Percentiles rank a stretch among this genome's conserved stretches.
phyloP scores from a whole-genome alignment of 768 basidiomycete genomes.

The Rubroboletus satanas region DNA sequence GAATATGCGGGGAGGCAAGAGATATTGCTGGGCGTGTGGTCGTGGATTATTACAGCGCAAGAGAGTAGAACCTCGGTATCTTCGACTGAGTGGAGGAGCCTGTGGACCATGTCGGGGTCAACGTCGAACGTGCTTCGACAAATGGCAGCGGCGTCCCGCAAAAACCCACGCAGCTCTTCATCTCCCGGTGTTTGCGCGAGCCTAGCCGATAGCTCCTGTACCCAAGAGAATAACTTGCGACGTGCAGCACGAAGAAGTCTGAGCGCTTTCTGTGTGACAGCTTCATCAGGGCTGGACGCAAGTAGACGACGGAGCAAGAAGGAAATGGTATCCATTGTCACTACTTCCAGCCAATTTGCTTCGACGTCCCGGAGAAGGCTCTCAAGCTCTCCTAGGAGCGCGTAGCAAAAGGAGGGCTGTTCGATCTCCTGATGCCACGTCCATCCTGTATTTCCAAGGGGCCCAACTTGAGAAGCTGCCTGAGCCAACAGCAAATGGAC shows the following conservation, averaged over 20 bases:
- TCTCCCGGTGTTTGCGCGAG: constrained; percentile 13
- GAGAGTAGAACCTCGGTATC: constrained; percentile 25
- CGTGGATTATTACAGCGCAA: constrained; percentile 26
- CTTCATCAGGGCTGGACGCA: constrained; percentile 15
- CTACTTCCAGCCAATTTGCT: constrained; percentile 39
- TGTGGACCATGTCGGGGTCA: constrained; percentile 1
- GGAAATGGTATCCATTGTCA: constrained; percentile 32
- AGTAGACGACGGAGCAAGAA: constrained; percentile 37
- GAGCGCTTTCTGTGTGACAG: constrained; percentile 18
- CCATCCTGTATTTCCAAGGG: constrained; percentile 9
- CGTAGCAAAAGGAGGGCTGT: constrained; percentile 30
- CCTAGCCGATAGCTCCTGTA: constrained; percentile 28
- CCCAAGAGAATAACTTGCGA: constrained; percentile 35
- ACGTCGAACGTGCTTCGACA: constrained; percentile 37
- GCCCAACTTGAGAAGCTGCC: constrained; percentile 32
- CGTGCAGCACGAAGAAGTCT: constrained; percentile 34
- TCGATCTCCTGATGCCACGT: constrained; percentile 39
- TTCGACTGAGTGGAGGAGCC: constrained; percentile 14
- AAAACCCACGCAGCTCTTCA: constrained; percentile 18
- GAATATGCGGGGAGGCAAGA: constrained; percentile 8
- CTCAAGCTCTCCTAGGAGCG: constrained; percentile 36
- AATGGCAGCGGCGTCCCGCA: constrained; percentile 36
- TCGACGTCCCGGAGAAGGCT: constrained; percentile 33
- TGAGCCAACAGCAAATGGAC: too few relatives aligned
- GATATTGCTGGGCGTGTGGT: constrained; percentile 18